Percentiles rank a stretch among this genome's conserved stretches.
These are phyloP conservation scores for Diospyros kaki DNA, from an alignment of 148 eudicot species.

Conservation along the genomic window DNA sequence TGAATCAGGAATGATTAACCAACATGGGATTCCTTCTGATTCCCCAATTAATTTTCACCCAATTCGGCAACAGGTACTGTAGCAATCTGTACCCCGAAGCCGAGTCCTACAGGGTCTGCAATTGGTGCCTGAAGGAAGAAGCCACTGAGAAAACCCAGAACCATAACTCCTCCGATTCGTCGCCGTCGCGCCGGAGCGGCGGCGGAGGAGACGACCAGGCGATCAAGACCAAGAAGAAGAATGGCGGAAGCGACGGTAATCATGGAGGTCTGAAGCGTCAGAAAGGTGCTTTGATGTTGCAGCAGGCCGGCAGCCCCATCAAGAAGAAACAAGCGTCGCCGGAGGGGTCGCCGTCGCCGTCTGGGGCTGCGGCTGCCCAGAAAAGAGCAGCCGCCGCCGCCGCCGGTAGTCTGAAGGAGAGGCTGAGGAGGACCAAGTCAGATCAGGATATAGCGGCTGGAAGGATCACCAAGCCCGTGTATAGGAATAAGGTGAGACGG, in stretches of 20 bases:
- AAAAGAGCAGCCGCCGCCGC: slow-evolving; percentile 13
- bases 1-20: no score
- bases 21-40: no score
- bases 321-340: slow-evolving; percentile 31
- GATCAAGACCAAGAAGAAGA: slow-evolving; percentile 13
- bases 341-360: slow-evolving; percentile 17
- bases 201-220: slow-evolving; percentile 17
- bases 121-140: slow-evolving; percentile 64
- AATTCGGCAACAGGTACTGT: slow-evolving; percentile 52
- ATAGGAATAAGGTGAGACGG: slow-evolving; percentile 67
- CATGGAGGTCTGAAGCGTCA: slow-evolving; percentile 13
- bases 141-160: slow-evolving; percentile 17
- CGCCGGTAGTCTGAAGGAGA: slow-evolving; percentile 14
- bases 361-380: slow-evolving; percentile 3
- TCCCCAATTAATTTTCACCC: no score
- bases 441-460: slow-evolving; percentile 28
- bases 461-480: slow-evolving; percentile 41
- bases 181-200: slow-evolving; percentile 23
- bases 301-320: slow-evolving; percentile 27
- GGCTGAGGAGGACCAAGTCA: slow-evolving; percentile 47
- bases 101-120: slow-evolving; percentile 62
- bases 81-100: slow-evolving; percentile 77
- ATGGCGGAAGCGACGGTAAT: not conserved
- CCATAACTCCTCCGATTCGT: slow-evolving; percentile 26
- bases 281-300: slow-evolving; percentile 16